Evolutionary conservation across 257 asterid genomes (phyloP).

Genomic region (Salvia splendens): DNA sequence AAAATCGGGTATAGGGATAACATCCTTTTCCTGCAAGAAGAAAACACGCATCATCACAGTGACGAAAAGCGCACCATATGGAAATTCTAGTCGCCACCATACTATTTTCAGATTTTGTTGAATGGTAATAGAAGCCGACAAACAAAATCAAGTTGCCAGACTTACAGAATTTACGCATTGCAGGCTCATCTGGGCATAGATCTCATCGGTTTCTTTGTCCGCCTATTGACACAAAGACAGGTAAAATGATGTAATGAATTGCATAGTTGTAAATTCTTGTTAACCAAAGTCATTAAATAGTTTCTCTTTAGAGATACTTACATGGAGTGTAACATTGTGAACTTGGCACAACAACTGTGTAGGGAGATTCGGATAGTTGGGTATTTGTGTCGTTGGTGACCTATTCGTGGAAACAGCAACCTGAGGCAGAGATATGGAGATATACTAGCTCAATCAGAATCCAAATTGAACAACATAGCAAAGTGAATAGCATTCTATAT

Average conservation of each 20-base stretch:
- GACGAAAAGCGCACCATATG: neutral
- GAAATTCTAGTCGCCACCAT: neutral
- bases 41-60: neutral
- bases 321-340: conserved; percentile 83
- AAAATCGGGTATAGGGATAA: conserved; percentile 80
- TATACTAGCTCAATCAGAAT: conserved; percentile 16
- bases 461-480: neutral
- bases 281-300: neutral
- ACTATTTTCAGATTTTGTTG: neutral
- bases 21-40: conserved; percentile 73
- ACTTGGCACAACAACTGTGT: conserved; percentile 91
- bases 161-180: conserved; percentile 89
- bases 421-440: conserved; percentile 42
- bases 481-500: neutral
- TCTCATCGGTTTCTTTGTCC: conserved; percentile 92
- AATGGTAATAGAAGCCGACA: neutral
- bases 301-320: conserved; percentile 34
- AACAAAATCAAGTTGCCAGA: conserved; percentile 10
- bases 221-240: conserved; percentile 53
- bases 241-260: neutral
- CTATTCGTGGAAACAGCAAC: conserved; percentile 89
- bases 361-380: conserved; percentile 85
- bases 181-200: conserved; percentile 94
- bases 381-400: conserved; percentile 77
- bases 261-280: neutral